Base-by-base conservation (phyloP, 805 yeast genomes). In the Henningerozyma blattae region DNA sequence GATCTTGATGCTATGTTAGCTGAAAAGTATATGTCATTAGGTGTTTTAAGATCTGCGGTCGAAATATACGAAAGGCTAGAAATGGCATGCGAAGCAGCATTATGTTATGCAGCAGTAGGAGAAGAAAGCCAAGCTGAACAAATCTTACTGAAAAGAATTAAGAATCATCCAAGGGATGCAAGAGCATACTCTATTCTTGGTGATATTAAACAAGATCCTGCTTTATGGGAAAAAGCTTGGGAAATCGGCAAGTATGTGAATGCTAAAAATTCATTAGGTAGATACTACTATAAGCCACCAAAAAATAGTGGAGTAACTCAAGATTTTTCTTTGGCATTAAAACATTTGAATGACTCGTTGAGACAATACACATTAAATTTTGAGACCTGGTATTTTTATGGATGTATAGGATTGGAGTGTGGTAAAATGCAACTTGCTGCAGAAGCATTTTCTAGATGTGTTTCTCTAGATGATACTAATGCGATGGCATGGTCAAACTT, bases 371-470 rank as follows among this genome's bases (percentile, higher is more conserved):
- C 95, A 8, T 61, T 84, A 34, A 72, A 70, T 46, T 75, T 70
- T 45, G 83, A 80, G 15, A 80, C 89, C 24, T 86, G 97, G 94
- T 89, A 77, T 52, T 73, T 86, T 47, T 86, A 87, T 50, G 97
- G 97, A 5, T 84, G 95, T 51, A 64, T 87, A 35, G 95, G 93
- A 0, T 62, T 91, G 32, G 95, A 85, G 50, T 56, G 73, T 12
- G 67, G 61, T 6, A 74, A 78, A 44, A 82, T 69, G 60, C 80
- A 76, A 17, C 57, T 81, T 29, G 94, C 96, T 0, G 77, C 94
- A 0, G 93, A 83, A 50, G 95, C 95, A 0, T 87, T 91, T 52
- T 78, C 94, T 1, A 67, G 96, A 47, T 85, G 95, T 60, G 87
- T 86, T 22, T 65, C 94, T 0, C 53, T 87, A 26, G 95, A 86